These are phyloP conservation scores for Globisporangium irregulare DNA, from an alignment of 352 stramenopile genomes.

Conservation along the genomic window DNA sequence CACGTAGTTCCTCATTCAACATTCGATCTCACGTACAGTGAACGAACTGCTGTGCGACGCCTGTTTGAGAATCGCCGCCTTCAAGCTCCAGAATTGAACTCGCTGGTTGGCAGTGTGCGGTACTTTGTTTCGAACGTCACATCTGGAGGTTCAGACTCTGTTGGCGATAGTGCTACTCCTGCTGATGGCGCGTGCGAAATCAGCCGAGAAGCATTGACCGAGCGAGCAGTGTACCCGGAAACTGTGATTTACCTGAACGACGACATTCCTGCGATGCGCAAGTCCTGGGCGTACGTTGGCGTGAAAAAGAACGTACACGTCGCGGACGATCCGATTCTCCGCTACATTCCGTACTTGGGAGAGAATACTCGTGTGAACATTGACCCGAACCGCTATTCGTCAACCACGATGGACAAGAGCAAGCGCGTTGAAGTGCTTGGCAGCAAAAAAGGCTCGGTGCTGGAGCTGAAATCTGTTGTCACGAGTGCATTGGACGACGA, in stretches of 20 bases:
- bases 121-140: constrained; percentile 32
- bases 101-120: constrained; percentile 34
- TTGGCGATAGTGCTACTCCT: neutral
- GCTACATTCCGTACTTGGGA: constrained; percentile 88
- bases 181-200: neutral
- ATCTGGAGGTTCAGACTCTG: neutral
- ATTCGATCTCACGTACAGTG: constrained; percentile 19
- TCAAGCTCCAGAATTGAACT: constrained; percentile 23
- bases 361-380: constrained; percentile 58
- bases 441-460: constrained; percentile 17
- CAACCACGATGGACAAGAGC: constrained; percentile 60
- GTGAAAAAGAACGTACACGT: constrained; percentile 71
- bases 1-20: constrained; percentile 13
- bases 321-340: constrained; percentile 82
- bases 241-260: constrained; percentile 49
- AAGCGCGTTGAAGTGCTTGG: constrained; percentile 41
- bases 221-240: constrained; percentile 35
- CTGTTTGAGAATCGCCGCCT: constrained; percentile 19
- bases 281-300: constrained; percentile 62
- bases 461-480: constrained; percentile 33
- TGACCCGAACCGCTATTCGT: constrained; percentile 55
- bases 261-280: constrained; percentile 42
- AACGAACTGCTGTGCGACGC: constrained; percentile 29
- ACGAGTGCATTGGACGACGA: constrained; percentile 50
- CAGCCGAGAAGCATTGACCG: constrained; percentile 3